Conservation (phyloP, 2,329 filamentous ascomycete genomes). For the Colletotrichum caudatum region DNA sequence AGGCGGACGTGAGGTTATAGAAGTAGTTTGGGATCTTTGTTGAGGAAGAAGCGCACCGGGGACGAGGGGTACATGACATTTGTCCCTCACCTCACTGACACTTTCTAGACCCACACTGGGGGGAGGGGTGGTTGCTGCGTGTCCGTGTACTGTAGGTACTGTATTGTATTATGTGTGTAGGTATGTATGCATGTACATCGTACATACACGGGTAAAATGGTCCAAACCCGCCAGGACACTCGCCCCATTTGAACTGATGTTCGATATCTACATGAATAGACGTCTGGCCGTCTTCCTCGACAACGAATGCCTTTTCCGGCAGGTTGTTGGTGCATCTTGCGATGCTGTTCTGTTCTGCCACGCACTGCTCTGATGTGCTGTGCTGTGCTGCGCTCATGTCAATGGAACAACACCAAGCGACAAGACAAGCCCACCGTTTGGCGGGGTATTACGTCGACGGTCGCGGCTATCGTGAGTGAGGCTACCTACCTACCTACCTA, state of each 20-base stretch:
- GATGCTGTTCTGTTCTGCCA: not conserved
- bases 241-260: not conserved
- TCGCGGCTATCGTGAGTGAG: slow-evolving; percentile 14
- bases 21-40: slow-evolving; percentile 31
- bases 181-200: no score
- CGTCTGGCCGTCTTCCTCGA: not conserved
- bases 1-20: slow-evolving; percentile 23
- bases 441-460: slow-evolving; percentile 21
- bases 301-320: not conserved
- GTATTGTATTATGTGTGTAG: no score
- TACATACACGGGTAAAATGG: not conserved
- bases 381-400: not conserved
- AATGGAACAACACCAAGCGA: not conserved
- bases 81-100: slow-evolving; percentile 24
- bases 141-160: not conserved
- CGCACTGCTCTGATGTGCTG: not conserved
- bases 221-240: not conserved
- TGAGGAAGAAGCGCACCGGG: slow-evolving; percentile 19
- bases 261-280: not conserved
- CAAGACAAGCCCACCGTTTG: slow-evolving; percentile 17
- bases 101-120: slow-evolving; percentile 14
- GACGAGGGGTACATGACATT: slow-evolving; percentile 20
- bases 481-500: not conserved
- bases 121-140: slow-evolving; percentile 11
- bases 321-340: slow-evolving; percentile 9